A percentile compares a stretch with the other conserved stretches of the same genome.
phyloP scores from a whole-genome alignment of 371 early-diverging fungal species.

The Rhizopus delemar region DNA sequence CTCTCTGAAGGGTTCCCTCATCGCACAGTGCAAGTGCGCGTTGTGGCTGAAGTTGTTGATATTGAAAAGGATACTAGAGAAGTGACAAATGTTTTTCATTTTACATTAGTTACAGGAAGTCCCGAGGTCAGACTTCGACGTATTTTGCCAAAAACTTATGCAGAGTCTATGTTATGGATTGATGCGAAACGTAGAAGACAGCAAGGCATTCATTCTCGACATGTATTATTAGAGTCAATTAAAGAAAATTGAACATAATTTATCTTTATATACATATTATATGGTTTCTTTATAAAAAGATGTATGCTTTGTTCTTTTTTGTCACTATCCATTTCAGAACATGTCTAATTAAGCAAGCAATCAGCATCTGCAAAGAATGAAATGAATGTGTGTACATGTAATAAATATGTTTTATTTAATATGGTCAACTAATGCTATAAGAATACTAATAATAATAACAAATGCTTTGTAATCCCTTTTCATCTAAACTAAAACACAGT shows the following conservation, averaged over 20 bases:
- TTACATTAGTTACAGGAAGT: conserved; percentile 60
- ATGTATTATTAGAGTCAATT: conserved; percentile 24
- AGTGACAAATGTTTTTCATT: conserved; percentile 81
- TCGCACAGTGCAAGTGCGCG: conserved; percentile 67
- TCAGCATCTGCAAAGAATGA: too few relatives aligned
- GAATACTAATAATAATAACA: too few relatives aligned
- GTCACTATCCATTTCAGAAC: too few relatives aligned
- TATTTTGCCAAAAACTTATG: conserved; percentile 68
- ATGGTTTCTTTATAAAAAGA: too few relatives aligned
- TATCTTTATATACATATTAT: too few relatives aligned
- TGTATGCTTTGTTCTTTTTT: too few relatives aligned
- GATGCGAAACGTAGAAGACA: conserved; percentile 63
- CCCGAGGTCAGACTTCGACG: conserved; percentile 27
- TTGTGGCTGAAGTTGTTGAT: conserved; percentile 77
- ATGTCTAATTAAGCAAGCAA: too few relatives aligned
- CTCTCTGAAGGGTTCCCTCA: conserved; percentile 55
- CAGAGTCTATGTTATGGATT: conserved; percentile 71
- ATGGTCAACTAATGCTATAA: too few relatives aligned
- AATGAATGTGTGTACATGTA: too few relatives aligned
- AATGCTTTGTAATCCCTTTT: too few relatives aligned
- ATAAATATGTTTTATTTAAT: too few relatives aligned
- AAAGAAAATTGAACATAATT: neutral
- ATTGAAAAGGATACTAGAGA: conserved; percentile 54
- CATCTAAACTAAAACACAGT: too few relatives aligned
- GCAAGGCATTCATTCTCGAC: conserved; percentile 33